Percentiles rank a stretch among this genome's conserved stretches.
phyloP scores from a whole-genome alignment of 1,139 yeast species.

The Taphrina flavorubra region DNA sequence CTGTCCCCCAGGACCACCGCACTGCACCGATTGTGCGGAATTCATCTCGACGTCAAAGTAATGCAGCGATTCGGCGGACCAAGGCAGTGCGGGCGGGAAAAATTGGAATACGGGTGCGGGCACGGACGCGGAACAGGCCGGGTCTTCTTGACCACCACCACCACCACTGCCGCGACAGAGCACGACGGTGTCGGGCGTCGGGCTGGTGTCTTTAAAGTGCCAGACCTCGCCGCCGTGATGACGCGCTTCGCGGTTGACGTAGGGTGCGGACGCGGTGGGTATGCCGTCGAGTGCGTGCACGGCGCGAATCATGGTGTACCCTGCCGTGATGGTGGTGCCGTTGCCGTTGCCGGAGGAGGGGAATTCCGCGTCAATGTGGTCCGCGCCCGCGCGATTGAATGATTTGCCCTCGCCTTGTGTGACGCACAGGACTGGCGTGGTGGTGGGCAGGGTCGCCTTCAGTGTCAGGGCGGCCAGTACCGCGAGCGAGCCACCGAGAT shows the following conservation, averaged over 20 bases:
- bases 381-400: constrained; percentile 20
- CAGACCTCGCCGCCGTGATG: constrained; percentile 37
- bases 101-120: neutral
- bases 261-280: constrained; percentile 18
- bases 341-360: neutral
- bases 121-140: constrained; percentile 14
- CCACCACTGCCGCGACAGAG: constrained; percentile 16
- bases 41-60: constrained; percentile 35
- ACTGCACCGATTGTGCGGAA: constrained; percentile 24
- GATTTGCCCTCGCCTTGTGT: constrained; percentile 27
- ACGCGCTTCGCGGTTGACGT: constrained; percentile 12
- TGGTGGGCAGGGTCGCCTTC: constrained; percentile 6
- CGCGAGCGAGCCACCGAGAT: constrained; percentile 28
- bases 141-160: constrained; percentile 10
- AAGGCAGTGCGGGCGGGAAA: constrained; percentile 26
- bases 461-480: constrained; percentile 32
- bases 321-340: too few relatives aligned
- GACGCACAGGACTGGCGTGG: constrained; percentile 4
- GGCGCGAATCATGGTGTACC: constrained; percentile 26
- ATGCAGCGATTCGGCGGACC: constrained; percentile 27
- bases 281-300: constrained; percentile 33
- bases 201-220: constrained; percentile 35
- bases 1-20: constrained; percentile 34
- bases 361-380: constrained; percentile 13
- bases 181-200: constrained; percentile 15